Base-by-base conservation (phyloP, 495 filamentous ascomycete species). In the Oleoguttula mirabilis region DNA sequence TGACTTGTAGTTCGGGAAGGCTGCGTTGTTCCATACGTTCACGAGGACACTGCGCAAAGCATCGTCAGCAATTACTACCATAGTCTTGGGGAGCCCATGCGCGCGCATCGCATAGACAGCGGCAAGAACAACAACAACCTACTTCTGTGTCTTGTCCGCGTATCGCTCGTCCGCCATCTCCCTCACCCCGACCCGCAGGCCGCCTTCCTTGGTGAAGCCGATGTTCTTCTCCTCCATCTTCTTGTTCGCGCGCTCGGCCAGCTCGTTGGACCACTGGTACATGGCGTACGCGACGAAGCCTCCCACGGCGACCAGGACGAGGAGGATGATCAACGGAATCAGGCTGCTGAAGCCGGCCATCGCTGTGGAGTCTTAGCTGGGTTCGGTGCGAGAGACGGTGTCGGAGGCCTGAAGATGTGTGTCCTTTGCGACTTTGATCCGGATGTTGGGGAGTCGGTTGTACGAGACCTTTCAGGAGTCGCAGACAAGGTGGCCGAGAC, bases 221-320 rank as follows among this genome's bases (percentile, higher is more conserved):
- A 94, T 68, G 56, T 94, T 77, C 65, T 82, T 82, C 60, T 76
- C 73, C 66, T 84, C 81, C 77, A 95, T 82, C 56, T 81, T 79
- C 55, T 77, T 65, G 27, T 66, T 70, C 21, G 84, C 81, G 41
- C 73, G 71, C 37, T 73, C 66, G 44, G 76, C 70, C 47, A 94
- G 77, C 54, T 84, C 72, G 48, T 71, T 69, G 16, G 71, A 60
- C 56, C 80, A 78, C 36, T 73, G 66, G 66, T 86, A 94, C 45
- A 81, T 48, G 51, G 82, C 74, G 55, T 80, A 88, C 38, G 72
- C 72, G 48, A 94, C 63, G 48, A 70, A 80, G 50, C 66, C 81
- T 48, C 75, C 57, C 39, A 71, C 61, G 47, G 55, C 65, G 35
- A 88, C 58, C 32, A 88, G 55, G 46, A 77, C 37, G 55, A 92